Base-by-base conservation (phyloP, 2,329 filamentous ascomycete species). In the Cryphonectria carpinicola region DNA sequence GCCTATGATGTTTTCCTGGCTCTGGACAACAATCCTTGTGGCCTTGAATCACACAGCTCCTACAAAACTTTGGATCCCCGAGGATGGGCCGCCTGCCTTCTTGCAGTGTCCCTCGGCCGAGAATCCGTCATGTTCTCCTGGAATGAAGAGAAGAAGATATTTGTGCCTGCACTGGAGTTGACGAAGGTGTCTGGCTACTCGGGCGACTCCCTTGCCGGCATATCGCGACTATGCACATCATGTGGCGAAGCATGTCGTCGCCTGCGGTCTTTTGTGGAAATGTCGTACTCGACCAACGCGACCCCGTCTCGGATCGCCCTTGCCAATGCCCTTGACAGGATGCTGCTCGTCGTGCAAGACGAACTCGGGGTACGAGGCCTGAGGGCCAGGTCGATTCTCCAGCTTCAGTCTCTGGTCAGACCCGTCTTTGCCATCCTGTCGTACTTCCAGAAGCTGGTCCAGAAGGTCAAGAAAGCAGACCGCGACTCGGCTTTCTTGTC, bases 61-160 rank as follows among this genome's bases (percentile, higher is more conserved):
- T 66, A 73, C 7, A 78, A 82, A 17, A 77, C 87, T 14, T 78
- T 90, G 3, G 82, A 88, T 65, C 79, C 82, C 1, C 82, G 79
- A 28, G 77, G 82, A 6, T 91, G 89, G 76, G 80, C 84, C 65
- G 79, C 84, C 25, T 90, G 89, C 14, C 81, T 95, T 0, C 83
- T 92, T 72, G 87, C 89, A 17, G 82, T 95, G 1, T 88, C 89
- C 0, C 85, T 94, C 7, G 93, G 93, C 0, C 86, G 92, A 64
- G 90, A 89, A 54, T 95, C 93, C 0, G 84, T 92, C 1, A 86
- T 96, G 46, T 96, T 93, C 78, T 77, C 80, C 0, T 93, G 88
- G 84, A 82, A 90, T 66, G 78, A 83, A 2, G 81, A 82, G 3
- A 83, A 83, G 39, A 80, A 80, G 35, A 81, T 81, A 0, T 93